Evolutionary conservation across 1,284 basidiomycete species (phyloP).

Genomic region (Sporisorium graminicola): DNA sequence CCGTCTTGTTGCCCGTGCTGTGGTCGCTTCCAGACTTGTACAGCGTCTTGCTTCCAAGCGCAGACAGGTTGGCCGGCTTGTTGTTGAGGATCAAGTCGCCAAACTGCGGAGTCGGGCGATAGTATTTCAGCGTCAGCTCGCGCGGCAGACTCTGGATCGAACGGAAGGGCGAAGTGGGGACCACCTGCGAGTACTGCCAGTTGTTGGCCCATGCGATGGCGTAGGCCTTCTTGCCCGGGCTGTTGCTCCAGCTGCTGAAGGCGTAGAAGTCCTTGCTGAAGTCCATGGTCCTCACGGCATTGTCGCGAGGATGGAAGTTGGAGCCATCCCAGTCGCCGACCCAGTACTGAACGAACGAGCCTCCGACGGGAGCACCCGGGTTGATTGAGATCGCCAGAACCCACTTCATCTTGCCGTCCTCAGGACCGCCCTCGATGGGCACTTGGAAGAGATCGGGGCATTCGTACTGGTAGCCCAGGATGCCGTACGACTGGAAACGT

Average conservation of each 20-base stretch:
- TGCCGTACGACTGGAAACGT: constrained; percentile 65
- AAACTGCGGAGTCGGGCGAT: constrained; percentile 56
- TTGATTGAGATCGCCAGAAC: constrained; percentile 62
- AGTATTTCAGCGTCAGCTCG: constrained; percentile 65
- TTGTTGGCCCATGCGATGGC: constrained; percentile 71
- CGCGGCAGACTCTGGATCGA: constrained; percentile 68
- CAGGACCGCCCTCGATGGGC: constrained; percentile 64
- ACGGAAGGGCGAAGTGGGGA: constrained; percentile 70
- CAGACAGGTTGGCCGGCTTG: constrained; percentile 62
- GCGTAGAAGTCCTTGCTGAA: constrained; percentile 72
- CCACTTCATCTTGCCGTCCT: constrained; percentile 57
- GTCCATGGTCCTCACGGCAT: constrained; percentile 66
- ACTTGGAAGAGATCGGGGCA: constrained; percentile 69
- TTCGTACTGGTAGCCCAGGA: constrained; percentile 70
- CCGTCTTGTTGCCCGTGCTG: constrained; percentile 53
- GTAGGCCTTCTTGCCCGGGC: constrained; percentile 58
- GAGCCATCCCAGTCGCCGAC: constrained; percentile 71
- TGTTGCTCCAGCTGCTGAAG: constrained; percentile 70
- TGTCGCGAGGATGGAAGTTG: constrained; percentile 69
- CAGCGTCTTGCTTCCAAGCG: constrained; percentile 49
- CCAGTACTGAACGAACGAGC: constrained; percentile 70
- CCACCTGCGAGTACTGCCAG: constrained; percentile 70
- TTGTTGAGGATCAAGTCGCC: constrained; percentile 68
- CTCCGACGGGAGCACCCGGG: constrained; percentile 67
- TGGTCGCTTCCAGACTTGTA: constrained; percentile 27